Base-by-base conservation (phyloP, 1,284 basidiomycete genomes). In the Heterobasidion occidentale region DNA sequence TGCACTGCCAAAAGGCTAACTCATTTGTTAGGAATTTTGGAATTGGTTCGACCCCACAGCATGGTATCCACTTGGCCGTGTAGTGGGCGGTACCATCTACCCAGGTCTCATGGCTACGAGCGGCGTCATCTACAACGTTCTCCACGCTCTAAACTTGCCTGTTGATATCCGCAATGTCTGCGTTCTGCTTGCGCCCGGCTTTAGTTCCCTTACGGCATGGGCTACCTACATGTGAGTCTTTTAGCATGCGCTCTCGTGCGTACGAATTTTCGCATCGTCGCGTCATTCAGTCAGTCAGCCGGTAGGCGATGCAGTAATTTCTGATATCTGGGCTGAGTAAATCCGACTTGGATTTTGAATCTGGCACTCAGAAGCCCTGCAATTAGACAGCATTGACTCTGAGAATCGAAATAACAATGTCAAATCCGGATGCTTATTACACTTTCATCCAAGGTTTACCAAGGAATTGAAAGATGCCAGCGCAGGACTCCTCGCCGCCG, bases 1-100 rank as follows among this genome's bases (percentile, higher is more conserved):
- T 33, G 9, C 27, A 27, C 27, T 27, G 4, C 11, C 1, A 3
- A 17, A 34, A 9, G 52, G 7, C 35, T 52, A 50, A 51, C 52
- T 44, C 50, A 52, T 27, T 12, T 34, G 55, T 54, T 65, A 94
- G 94, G 94, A 90, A 85, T 99, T 95, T 74, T 99, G 92, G 96
- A 99, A 99, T 71, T 99, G 97, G 97, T 99, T 99, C 71, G 97
- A 99, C 73, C 94, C 95, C 36, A 97, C 97, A 6, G 95, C 95
- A 65, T 96, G 93, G 97, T 99, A 99, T 69, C 97, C 97, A 12
- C 86, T 99, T 1, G 97, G 97, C 51, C 90, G 97, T 67, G 94
- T 97, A 52, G 96, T 98, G 47, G 97, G 97, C 56, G 96, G 96
- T 50, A 99, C 97, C 9, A 91, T 99, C 66, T 99, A 98, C 70